Evolutionary conservation across 192 early-diverging fungal species (phyloP).

Genomic region (Gaertneriomyces sp.): DNA sequence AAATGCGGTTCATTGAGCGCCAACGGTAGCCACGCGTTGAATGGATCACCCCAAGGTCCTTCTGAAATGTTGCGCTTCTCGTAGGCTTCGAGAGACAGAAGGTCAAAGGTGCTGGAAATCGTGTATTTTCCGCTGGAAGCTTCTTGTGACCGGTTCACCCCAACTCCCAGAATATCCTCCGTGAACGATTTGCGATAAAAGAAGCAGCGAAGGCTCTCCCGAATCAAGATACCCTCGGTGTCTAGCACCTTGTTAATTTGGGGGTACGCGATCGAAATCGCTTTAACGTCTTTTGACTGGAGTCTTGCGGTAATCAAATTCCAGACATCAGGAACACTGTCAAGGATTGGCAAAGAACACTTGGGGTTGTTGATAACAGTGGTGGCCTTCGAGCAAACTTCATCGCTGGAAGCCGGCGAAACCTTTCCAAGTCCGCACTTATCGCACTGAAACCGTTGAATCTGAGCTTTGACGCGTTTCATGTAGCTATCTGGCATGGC

Average conservation of each 20-base stretch:
- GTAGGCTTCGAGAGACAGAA: conserved; percentile 21
- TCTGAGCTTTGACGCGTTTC: too few species aligned
- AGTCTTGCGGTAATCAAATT: too few species aligned
- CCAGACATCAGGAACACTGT: too few species aligned
- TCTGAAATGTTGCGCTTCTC: background rate
- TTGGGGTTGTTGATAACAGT: too few species aligned
- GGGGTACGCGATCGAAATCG: background rate
- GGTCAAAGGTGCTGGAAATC: conserved; percentile 22
- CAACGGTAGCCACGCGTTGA: conserved; percentile 24
- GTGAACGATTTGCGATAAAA: conserved; percentile 5
- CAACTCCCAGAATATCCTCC: conserved; percentile 24
- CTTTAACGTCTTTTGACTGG: too few species aligned
- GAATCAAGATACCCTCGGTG: conserved; percentile 8
- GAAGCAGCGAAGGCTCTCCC: conserved; percentile 20
- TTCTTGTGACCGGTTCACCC: background rate
- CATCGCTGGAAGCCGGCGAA: too few species aligned
- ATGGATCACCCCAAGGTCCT: conserved; percentile 19
- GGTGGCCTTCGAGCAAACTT: too few species aligned
- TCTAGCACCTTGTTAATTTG: conserved; percentile 9
- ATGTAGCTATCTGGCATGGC: too few species aligned
- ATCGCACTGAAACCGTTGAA: too few species aligned
- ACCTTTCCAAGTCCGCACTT: too few species aligned
- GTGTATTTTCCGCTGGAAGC: conserved; percentile 13
- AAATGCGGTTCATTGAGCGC: conserved; percentile 12
- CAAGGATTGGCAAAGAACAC: too few species aligned